Conservation (phyloP, 192 early-diverging fungal species). For the Gryganskiella cystojenkinii region DNA sequence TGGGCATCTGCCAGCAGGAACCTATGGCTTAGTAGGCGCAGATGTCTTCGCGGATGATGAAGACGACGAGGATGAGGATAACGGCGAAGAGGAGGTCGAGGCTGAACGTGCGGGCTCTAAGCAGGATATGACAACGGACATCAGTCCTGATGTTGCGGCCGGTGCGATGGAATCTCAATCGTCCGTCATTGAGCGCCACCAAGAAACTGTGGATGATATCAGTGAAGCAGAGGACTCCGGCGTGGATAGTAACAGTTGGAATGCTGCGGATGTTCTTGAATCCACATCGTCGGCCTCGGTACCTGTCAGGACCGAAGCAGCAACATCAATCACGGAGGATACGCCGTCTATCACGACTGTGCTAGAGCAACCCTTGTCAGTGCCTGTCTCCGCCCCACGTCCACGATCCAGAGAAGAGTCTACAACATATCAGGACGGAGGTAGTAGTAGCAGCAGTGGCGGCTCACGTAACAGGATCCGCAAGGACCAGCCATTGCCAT, state of each 20-base stretch:
- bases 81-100: conserved; percentile 17
- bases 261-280: background rate
- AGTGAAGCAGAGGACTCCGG: conserved; percentile 50
- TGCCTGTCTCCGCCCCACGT: too few species aligned
- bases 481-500: conserved; percentile 38
- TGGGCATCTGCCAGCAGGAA: conserved; percentile 7
- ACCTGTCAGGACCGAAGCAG: background rate
- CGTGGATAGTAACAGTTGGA: conserved; percentile 40
- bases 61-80: conserved; percentile 47
- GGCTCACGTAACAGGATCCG: conserved; percentile 6
- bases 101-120: background rate
- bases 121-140: background rate
- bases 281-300: background rate
- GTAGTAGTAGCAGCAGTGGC: background rate
- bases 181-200: background rate
- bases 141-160: background rate
- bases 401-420: too few species aligned
- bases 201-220: background rate
- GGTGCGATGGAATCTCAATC: background rate
- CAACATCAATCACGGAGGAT: background rate
- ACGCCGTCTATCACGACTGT: too few species aligned
- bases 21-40: conserved; percentile 28
- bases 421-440: background rate
- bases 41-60: conserved; percentile 40
- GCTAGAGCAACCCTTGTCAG: too few species aligned